Conservation (phyloP, 1,139 yeast species). For the Kazachstania sp. region DNA sequence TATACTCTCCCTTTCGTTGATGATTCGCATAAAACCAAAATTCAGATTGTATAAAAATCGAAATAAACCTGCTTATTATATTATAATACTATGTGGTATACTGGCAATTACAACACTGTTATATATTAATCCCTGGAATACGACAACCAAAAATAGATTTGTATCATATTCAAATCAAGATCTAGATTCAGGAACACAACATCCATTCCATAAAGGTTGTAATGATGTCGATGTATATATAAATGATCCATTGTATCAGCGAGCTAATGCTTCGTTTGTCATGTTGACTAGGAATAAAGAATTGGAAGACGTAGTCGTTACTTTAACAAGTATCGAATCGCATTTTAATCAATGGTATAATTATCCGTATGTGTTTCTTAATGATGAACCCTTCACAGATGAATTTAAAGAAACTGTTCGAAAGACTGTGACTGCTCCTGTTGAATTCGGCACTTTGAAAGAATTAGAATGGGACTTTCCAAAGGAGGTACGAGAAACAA, state of each 20-base stretch:
- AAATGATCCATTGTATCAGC: constrained; percentile 30
- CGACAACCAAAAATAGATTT: background rate
- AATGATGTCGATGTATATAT: constrained; percentile 30
- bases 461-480: constrained; percentile 33
- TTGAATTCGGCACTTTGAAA: constrained; percentile 23
- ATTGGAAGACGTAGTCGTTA: constrained; percentile 54
- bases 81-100: background rate
- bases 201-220: constrained; percentile 46
- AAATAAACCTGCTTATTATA: background rate
- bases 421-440: constrained; percentile 44
- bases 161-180: constrained; percentile 19
- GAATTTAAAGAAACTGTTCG: constrained; percentile 48
- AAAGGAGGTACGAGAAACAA: constrained; percentile 14
- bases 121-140: background rate
- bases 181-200: constrained; percentile 17
- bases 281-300: constrained; percentile 74
- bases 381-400: constrained; percentile 63
- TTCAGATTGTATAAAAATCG: background rate
- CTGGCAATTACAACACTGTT: background rate
- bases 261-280: constrained; percentile 74
- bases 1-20: background rate
- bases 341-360: constrained; percentile 86
- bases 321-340: constrained; percentile 66
- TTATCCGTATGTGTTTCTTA: constrained; percentile 83
- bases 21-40: background rate